Evolutionary conservation across 495 filamentous ascomycete genomes (phyloP).

Genomic region (Hyaloscypha hepaticicola): DNA sequence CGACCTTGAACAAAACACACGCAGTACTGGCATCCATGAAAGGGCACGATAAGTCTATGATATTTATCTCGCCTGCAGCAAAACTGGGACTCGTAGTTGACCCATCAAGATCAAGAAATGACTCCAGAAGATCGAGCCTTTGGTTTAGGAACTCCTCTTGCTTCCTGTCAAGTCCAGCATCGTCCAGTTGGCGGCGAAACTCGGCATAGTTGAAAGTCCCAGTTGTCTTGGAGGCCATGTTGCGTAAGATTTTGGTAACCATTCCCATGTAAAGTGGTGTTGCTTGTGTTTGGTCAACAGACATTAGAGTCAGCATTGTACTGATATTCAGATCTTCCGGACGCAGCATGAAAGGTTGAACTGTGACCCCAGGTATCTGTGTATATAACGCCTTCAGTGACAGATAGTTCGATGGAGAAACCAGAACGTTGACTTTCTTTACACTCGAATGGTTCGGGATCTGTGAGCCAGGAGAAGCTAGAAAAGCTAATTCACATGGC

Average conservation of each 20-base stretch:
- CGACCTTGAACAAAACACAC: constrained; percentile 67
- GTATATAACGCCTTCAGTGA: constrained; percentile 36
- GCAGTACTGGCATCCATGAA: constrained; percentile 64
- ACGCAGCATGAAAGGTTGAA: constrained; percentile 55
- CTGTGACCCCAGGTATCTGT: constrained; percentile 43
- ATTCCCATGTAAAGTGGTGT: constrained; percentile 63
- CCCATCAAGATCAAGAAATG: constrained; percentile 43
- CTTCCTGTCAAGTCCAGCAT: constrained; percentile 38
- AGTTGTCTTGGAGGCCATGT: constrained; percentile 50
- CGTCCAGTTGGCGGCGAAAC: constrained; percentile 41
- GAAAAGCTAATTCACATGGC: constrained; percentile 65
- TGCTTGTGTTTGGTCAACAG: constrained; percentile 46
- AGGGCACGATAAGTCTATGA: constrained; percentile 71
- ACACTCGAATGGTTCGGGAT: constrained; percentile 4
- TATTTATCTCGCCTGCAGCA: constrained; percentile 55
- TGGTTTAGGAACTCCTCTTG: constrained; percentile 53
- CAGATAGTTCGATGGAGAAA: constrained; percentile 33
- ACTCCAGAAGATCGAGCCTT: constrained; percentile 55
- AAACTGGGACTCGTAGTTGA: neutral
- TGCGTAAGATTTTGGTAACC: constrained; percentile 54
- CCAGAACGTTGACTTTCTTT: constrained; percentile 28
- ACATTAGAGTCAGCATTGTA: constrained; percentile 68
- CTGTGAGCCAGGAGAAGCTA: constrained; percentile 39
- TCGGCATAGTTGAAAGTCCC: constrained; percentile 32
- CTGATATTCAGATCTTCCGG: constrained; percentile 58